Base-by-base conservation (phyloP, 495 filamentous ascomycete species). In the Pseudevernia furfuracea region DNA sequence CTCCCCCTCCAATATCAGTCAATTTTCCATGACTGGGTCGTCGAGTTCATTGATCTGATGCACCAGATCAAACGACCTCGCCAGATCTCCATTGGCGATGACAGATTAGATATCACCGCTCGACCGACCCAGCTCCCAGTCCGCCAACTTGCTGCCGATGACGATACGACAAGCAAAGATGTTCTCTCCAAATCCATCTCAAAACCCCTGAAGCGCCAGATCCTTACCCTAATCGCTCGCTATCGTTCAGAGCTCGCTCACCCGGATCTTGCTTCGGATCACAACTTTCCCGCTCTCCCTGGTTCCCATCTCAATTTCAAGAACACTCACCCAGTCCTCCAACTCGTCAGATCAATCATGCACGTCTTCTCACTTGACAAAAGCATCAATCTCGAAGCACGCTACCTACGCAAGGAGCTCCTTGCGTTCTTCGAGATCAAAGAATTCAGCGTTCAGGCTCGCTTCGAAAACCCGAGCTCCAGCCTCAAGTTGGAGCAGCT, bases 11-110 rank as follows among this genome's bases (percentile, higher is more conserved):
- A 87, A 21, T 84, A 97, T 69, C 91, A 97, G 70, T 82, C 85
- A 25, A 82, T 87, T 61, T 97, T 99, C 81, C 84, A 92, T 68
- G 87, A 97, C 70, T 96, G 91, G 89, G 82, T 96, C 21, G 84
- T 96, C 55, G 92, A 97, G 73, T 97, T 96, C 76, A 89, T 97
- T 68, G 87, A 96, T 68, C 80, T 96, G 59, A 97, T 99, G 92
- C 90, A 97, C 71, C 74, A 80, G 41, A 78, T 89, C 65, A 97
- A 96, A 73, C 82, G 82, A 11, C 90, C 87, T 11, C 77, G 28
- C 25, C 70, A 41, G 21, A 37, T 48, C 7, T 53, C 65, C 17
- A 76, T 75, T 39, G 73, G 76, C 37, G 74, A 72, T 58, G 75
- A 78, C 60, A 75, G 76, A 4, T 67, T 67, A 21, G 64, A 78